A percentile compares a stretch with the other conserved stretches of the same genome.
These are phyloP conservation scores for Drechmeria coniospora DNA, from an alignment of 2,329 filamentous ascomycete genomes.

Conservation along the genomic window DNA sequence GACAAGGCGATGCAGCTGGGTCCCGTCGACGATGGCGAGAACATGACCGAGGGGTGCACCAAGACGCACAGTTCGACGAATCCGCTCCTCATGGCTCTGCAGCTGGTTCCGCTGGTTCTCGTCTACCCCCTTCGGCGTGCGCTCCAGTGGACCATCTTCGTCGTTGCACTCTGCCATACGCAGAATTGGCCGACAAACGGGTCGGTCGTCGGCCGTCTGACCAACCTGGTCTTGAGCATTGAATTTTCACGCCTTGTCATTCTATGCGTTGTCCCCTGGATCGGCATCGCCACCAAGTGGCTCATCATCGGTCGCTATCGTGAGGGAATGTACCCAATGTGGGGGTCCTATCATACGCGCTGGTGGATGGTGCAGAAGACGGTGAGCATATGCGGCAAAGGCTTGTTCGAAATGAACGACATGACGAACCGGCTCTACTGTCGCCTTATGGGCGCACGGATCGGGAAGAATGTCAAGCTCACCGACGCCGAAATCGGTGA, in stretches of 20 bases:
- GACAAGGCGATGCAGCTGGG: slow-evolving; percentile 13
- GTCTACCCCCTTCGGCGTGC: slow-evolving; percentile 35
- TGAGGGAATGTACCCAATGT: slow-evolving; percentile 42
- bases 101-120: slow-evolving; percentile 32
- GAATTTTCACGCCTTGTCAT: slow-evolving; percentile 24
- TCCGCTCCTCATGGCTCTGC: slow-evolving; percentile 29
- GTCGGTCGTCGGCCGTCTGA: slow-evolving; percentile 26
- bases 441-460: slow-evolving; percentile 34
- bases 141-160: slow-evolving; percentile 36
- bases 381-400: slow-evolving; percentile 30
- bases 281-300: slow-evolving; percentile 39
- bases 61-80: slow-evolving; percentile 33
- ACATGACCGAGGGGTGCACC: slow-evolving; percentile 17
- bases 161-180: slow-evolving; percentile 27
- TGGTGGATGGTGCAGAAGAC: slow-evolving; percentile 45
- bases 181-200: slow-evolving; percentile 23
- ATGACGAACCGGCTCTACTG: slow-evolving; percentile 27
- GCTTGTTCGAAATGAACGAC: slow-evolving; percentile 26
- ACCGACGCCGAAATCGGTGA: slow-evolving; percentile 31
- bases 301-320: slow-evolving; percentile 35
- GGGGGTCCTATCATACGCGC: slow-evolving; percentile 39
- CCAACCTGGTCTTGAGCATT: slow-evolving; percentile 31
- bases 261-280: slow-evolving; percentile 23
- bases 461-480: slow-evolving; percentile 35
- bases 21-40: slow-evolving; percentile 1